Base-by-base conservation (phyloP, 495 filamentous ascomycete genomes). In the Corynascus novoguineensis region DNA sequence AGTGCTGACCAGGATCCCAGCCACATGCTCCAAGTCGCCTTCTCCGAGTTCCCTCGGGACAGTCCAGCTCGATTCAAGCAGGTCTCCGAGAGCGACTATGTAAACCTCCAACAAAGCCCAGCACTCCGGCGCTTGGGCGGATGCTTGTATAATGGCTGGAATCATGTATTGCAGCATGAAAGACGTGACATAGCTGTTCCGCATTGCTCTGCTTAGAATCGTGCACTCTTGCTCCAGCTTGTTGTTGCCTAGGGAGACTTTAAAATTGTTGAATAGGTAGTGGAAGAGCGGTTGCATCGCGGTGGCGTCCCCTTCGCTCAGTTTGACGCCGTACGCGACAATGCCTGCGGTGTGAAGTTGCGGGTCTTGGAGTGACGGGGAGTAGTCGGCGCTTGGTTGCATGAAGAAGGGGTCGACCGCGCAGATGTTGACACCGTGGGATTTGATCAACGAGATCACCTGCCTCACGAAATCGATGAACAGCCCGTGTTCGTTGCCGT, bases 241-340 rank as follows among this genome's bases (percentile, higher is more conserved):
- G 27, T 62, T 68, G 48, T 75, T 73, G 29, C 68, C 70, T 5
- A 79, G 61, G 22, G 75, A 75, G 44, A 75, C 68, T 62, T 75
- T 77, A 60, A 79, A 80, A 60, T 72, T 78, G n/a, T 69, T 74
- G 57, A 69, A 72, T 2, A 81, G 68, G 32, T 78, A 75, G 53
- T 75, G 72, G 51, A 81, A 81, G 9, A 81, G 70, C 59, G 74
- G 71, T 25, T 71, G 67, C 3, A 66, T 65, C 4, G 75, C 74
- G 14, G 67, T 72, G 17, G 47, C 59, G 14, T 76, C 76, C 0
- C 68, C 70, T 46, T 77, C 72, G 32, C 63, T 64, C 22, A 80
- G 63, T 14, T 73, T 70, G 37, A 79, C 67, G 17, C 72, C 76
- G 64, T 77, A 81, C 17, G 76, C 72, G 1, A 78, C 48, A 29